Evolutionary conservation across 495 filamentous ascomycete genomes (phyloP), one percentile per base, ranked within the genome.

Genomic region (Achaetomiella virescens): DNA sequence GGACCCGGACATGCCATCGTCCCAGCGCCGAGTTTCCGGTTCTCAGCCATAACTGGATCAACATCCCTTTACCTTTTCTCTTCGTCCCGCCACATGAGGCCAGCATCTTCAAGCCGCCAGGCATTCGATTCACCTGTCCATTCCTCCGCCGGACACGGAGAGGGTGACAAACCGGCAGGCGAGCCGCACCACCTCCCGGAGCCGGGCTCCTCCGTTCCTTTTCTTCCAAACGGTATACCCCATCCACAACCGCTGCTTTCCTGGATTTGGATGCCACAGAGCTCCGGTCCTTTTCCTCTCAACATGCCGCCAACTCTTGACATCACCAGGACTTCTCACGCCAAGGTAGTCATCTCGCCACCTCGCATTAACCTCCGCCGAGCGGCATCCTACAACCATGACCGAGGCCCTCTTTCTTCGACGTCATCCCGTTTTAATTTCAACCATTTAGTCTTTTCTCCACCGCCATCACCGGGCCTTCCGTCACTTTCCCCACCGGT

Each of bases 401-500:
- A 78, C 63, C 71, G 69, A 60, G 75, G 68, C 11, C 77, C 77
- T 3, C 53, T 74, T 17, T 81, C 78, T 5, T 72, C 78, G 6
- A 81, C 78, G 0, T 81, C 82, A 0, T 80, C 79, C 18, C 75
- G 81, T 21, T 80, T 81, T 60, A 81, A 69, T 62, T 81, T 84
- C 64, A 79, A 81, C 61, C 81, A 84, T 57, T 70, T 85, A n/a
- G 74, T 77, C 55, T 78, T 86, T 15, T 81, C 82, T 2, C 81
- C 82, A 8, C 78, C 83, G 12, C 81, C 80, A 3, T 87, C 84
- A 4, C 84, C 84, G 1, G 76, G 79, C 37, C 75, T 88, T 7
- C 84, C 84, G 2, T 80, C 83, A 2, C 72, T 86, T 43, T 71
- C 86, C n/a, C 80, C 79, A 6, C 79, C 82, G 6, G 80, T 78